Base-by-base conservation (phyloP, 306 rosid genomes). In the Lathyrus tuberosus region DNA sequence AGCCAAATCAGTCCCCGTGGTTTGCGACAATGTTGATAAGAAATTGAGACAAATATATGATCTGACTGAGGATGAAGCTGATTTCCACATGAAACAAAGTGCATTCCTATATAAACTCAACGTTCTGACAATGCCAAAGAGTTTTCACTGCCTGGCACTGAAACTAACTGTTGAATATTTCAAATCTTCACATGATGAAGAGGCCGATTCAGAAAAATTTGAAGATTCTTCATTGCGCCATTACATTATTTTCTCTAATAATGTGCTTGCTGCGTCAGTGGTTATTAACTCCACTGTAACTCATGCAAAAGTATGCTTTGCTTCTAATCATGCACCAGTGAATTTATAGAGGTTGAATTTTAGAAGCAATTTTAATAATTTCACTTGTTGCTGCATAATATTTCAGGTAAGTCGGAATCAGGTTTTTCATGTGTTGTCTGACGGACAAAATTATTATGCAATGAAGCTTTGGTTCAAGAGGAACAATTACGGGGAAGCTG, bases 121-220 rank as follows among this genome's bases (percentile, higher is more conserved):
- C 46, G 98, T 94, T 75, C 96, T 87, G 86, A 94, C 98, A 51
- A 90, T 87, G 96, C 98, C 98, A 5, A 94, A 88, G 91, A 85
- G 97, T 82, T 86, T 66, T 69, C 98, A 94, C 77, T 94, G 98
- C 85, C 82, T 94, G 73, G 80, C 97, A 17, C 88, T 94, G 90
- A 89, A 91, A 81, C 83, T 94, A 73, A 94, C 98, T 35, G 89
- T 90, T 54, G 97, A 94, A 72, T 88, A 88, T 86, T 94, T 94
- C 75, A 88, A 84, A 86, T 83, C 87, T 63, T 61, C 86, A 15
- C 46, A 53, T 41, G 16, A 71, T 38, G 85, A 88, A 54, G 89
- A 86, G 76, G 84, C 86, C 14, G 71, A 65, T 60, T 74, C 80
- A 41, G 87, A 82, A 76, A 94, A 88, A 71, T 90, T 76, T 71